Conservation (phyloP, 192 early-diverging fungal species). For the Coemansia sp. region DNA sequence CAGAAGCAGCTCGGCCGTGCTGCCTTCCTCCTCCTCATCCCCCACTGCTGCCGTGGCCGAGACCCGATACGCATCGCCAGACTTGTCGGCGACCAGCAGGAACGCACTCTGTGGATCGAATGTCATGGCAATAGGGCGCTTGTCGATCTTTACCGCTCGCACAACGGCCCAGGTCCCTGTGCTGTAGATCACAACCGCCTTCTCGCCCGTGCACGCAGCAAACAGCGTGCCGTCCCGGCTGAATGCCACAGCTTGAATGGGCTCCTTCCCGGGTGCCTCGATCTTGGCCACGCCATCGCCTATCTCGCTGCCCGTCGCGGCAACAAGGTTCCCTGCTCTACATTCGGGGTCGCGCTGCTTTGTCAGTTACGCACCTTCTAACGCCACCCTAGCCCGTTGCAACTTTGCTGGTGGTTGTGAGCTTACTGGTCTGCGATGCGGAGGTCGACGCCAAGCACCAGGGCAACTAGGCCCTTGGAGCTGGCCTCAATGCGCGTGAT, state of each 20-base stretch:
- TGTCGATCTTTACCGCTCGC: conserved; percentile 47
- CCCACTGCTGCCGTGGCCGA: background rate
- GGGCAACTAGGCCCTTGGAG: conserved; percentile 12
- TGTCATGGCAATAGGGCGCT: conserved; percentile 68
- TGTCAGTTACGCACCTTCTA: too few species aligned
- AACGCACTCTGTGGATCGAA: conserved; percentile 60
- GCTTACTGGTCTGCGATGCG: conserved; percentile 21
- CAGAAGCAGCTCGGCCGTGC: conserved; percentile 47
- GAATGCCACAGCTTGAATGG: conserved; percentile 52
- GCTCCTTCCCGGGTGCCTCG: conserved; percentile 27
- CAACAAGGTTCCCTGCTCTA: conserved; percentile 23
- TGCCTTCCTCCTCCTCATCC: background rate
- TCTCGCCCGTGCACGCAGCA: conserved; percentile 61
- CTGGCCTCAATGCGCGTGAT: conserved; percentile 32
- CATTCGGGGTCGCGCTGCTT: background rate
- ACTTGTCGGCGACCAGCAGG: conserved; percentile 85
- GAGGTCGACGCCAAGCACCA: conserved; percentile 21
- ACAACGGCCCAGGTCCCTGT: conserved; percentile 51
- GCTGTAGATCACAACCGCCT: conserved; percentile 62
- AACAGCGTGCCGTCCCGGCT: conserved; percentile 53
- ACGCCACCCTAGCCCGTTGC: too few species aligned
- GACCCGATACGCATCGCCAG: conserved; percentile 78
- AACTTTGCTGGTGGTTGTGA: too few species aligned
- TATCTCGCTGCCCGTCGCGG: conserved; percentile 9
- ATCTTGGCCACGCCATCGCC: conserved; percentile 4